Evolutionary conservation across 371 early-diverging fungal species (phyloP), one percentile per base, ranked within the genome.

Genomic region (Mucor mucedo): DNA sequence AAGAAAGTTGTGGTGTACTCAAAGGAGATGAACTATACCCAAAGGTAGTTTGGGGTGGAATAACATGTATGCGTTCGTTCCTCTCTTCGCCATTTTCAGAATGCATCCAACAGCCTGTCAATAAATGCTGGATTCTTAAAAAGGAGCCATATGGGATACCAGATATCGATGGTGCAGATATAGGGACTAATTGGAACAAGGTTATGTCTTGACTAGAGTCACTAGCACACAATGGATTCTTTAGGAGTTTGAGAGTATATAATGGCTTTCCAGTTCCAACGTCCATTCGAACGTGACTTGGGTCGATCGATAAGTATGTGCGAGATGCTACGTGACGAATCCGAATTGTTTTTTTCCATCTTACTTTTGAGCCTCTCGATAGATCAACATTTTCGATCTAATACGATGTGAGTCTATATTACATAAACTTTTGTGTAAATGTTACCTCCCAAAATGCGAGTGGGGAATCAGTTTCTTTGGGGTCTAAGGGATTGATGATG

Each of bases 61-160:
- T 47, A 9, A n/a, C 5, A 47, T 9, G n/a, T n/a, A 27, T 44
- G 27, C 33, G 10, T 13, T 8, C 2, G 4, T 30, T 47, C 5
- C 52, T 45, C 11, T 73, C 68, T 7, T 71, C 66, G 4, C 69
- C 63, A 9, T 62, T 58, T 1, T 64, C 64, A 0, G 79, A 68
- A 66, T 83, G 82, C 50, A 86, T 62, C 86, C 86, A 86, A n/a
- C 81, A 70, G n/a, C 75, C 73, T 7, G 82, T 83, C 5, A 67
- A 10, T 0, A 75, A 57, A 63, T 86, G 84, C 30, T 79, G 76
- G 39, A 86, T 75, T 16, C 84, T 69, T 8, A 77, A 62, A 60
- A 76, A 82, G 0, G 74, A 66, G 2, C 83, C 84, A 44, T 66
- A 69, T 3, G 70, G 65, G 0, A 82, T 65, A 5, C 63, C 56